These are phyloP conservation scores for Penicillium sp. DNA, from an alignment of 2,329 filamentous ascomycete genomes.

Conservation along the genomic window DNA sequence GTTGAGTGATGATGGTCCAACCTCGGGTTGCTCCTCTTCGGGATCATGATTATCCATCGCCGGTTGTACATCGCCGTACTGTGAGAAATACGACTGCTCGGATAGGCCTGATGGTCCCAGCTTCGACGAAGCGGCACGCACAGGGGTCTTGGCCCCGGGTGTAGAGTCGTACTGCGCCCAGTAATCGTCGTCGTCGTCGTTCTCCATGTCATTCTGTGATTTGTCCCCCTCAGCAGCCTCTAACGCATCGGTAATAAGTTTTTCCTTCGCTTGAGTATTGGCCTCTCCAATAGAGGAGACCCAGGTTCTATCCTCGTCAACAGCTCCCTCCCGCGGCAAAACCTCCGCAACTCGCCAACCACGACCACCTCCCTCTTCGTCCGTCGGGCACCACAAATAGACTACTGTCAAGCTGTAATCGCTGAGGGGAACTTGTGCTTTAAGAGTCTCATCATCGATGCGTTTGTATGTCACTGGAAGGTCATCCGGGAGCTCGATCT, in stretches of 20 bases:
- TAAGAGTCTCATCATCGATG: slow-evolving; percentile 62
- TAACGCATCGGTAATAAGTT: slow-evolving; percentile 38
- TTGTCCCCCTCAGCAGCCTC: slow-evolving; percentile 29
- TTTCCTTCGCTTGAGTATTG: slow-evolving; percentile 46
- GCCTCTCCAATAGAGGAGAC: slow-evolving; percentile 55
- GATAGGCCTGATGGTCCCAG: slow-evolving; percentile 39
- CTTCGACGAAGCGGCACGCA: slow-evolving; percentile 23
- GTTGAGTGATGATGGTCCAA: slow-evolving; percentile 54
- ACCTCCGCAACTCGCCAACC: slow-evolving; percentile 62
- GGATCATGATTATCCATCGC: slow-evolving; percentile 64
- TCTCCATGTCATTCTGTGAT: slow-evolving; percentile 29
- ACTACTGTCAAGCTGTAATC: slow-evolving; percentile 57
- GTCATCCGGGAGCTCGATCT: slow-evolving; percentile 62
- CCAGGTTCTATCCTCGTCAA: slow-evolving; percentile 55
- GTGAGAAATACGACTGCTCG: slow-evolving; percentile 61
- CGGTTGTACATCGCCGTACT: slow-evolving; percentile 63
- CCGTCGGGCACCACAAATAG: slow-evolving; percentile 62
- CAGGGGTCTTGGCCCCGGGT: slow-evolving; percentile 44
- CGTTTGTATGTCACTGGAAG: slow-evolving; percentile 56
- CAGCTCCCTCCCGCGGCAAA: slow-evolving; percentile 49
- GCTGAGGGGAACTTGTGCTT: slow-evolving; percentile 52
- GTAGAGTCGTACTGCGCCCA: slow-evolving; percentile 64
- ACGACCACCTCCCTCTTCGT: slow-evolving; percentile 52
- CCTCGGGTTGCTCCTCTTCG: slow-evolving; percentile 51
- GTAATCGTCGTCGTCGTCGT: slow-evolving; percentile 62